Evolutionary conservation across 1,139 yeast species (phyloP), one percentile per base, ranked within the genome.

Genomic region (Candida sojae): DNA sequence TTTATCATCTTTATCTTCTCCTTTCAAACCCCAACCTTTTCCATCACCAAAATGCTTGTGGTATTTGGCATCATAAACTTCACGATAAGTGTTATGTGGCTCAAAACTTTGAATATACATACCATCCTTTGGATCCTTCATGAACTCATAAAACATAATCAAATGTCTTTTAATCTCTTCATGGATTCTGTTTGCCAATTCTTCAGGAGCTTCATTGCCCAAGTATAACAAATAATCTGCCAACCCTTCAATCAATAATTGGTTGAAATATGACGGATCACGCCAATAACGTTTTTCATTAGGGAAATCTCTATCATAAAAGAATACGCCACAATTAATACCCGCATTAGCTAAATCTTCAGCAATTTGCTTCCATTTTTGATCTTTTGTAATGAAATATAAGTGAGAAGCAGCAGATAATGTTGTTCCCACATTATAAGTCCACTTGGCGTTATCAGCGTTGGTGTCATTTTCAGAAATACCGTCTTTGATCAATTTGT

Each of bases 341-440:
- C 79, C 82, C 11, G 88, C 86, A 39, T 70, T 70, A 9, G 87
- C 88, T 53, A 84, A 69, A n/a, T 71, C 79, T 52, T 75, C 77
- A 4, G 91, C 87, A 48, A 77, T 75, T 12, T 74, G 61, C 56
- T 74, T 68, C 83, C 87, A 84, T 57, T 79, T 72, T 13, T 69
- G 64, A 53, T 84, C 83, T 32, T 71, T 64, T 21, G 88, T 85
- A 51, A 72, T 68, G 50, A 70, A 71, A 58, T 77, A 84, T 53
- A 86, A 66, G 56, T 77, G 69, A 8, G 80, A 63, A 5, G 82
- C 75, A 1, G 84, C 81, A 8, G 86, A 79, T 40, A 85, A 59
- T 0, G 89, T 81, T 5, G 86, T 77, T 13, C 92, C 91, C 29
- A 82, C 77, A 64, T 85, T 85, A 63, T 86, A 86, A n/a, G 87